Evolutionary conservation across 1,139 yeast species (phyloP), one percentile per base, ranked within the genome.

Genomic region (Sugiyamaella japonica): DNA sequence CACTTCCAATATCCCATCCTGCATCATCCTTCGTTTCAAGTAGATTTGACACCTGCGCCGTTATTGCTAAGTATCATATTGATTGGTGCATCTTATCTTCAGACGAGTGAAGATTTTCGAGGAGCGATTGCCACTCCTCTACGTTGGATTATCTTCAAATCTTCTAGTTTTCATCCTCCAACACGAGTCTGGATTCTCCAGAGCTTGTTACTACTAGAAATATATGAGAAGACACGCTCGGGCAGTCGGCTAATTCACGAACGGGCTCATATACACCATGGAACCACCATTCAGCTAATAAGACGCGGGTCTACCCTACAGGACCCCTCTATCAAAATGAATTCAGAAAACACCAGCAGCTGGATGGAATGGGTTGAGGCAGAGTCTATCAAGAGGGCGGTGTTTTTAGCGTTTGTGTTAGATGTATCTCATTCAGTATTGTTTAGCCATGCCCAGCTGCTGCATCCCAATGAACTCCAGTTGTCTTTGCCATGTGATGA

Each of bases 401-500:
- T 95, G 0, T 80, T 85, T 56, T 81, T 86, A 79, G 89, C 93
- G 2, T 89, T 89, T 67, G 85, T 85, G 63, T 75, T 86, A 65
- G 96, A 89, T 67, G 83, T 86, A 1, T 78, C 85, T 16, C 95
- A 89, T 70, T 86, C 89, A n/a, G 80, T 86, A 36, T 80, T 87
- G 53, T 88, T 86, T 70, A 86, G 95, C 5, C 95, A 89, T 69
- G 79, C 83, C 42, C 79, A 86, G 39, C 81, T 82, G 43, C 75
- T 89, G 40, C 78, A 83, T 55, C 84, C 89, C 32, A 86, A 84
- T 65, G 80, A 89, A 63, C 75, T 89, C 49, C 90, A 89, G 64
- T 71, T 85, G 58, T 78, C 84, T 45, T 73, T 89, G 65, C 97
- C 96, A 0, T 89, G 95, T 65, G 84, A 85, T 56, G 96, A 89